Evolutionary conservation across 2,329 filamentous ascomycete species (phyloP), one percentile per base, ranked within the genome.

Genomic region (Epichloe amarillans): DNA sequence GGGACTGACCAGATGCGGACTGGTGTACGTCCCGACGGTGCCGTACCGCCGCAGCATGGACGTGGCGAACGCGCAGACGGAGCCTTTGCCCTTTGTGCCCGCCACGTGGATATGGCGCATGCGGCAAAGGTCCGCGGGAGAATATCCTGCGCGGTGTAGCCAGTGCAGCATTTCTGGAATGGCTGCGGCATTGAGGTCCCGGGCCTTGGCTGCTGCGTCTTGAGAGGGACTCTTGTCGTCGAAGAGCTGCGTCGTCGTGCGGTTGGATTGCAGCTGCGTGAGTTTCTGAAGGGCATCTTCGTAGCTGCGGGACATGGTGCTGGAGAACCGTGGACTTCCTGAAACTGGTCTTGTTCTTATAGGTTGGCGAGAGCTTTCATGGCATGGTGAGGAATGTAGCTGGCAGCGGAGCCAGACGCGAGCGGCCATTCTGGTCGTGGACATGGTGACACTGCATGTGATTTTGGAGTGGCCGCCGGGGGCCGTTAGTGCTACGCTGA

Each of bases 11-110:
- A 95, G 77, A 63, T 95, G 89, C 11, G 89, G 89, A 37, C 86
- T 93, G 1, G 86, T 94, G 64, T 88, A 95, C 1, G 89, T 80
- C 39, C 89, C 89, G 26, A 93, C 66, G 65, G 57, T 61, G 54
- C 50, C 66, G 43, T 70, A 66, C 52, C 60, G 71, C 3, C 74
- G 69, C n/a, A 95, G 72, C 55, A 95, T 86, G 2, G 83, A 83
- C 14, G 88, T 88, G 19, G 88, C 78, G 64, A 90, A 91, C 10
- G 90, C 85, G 56, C 86, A 88, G 0, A 88, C 89, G 2, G 87
- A 93, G 40, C 90, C 90, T 66, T 96, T 97, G 53, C 91, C 91
- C 66, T 96, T 97, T 4, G 90, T 96, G 12, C 91, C 91, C 1
- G 91, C 87, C 44, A 97, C 82, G 64, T 97, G 91, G 54, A 97